Base-by-base conservation (phyloP, 139 green algal species). In the Haematococcus sp. region DNA sequence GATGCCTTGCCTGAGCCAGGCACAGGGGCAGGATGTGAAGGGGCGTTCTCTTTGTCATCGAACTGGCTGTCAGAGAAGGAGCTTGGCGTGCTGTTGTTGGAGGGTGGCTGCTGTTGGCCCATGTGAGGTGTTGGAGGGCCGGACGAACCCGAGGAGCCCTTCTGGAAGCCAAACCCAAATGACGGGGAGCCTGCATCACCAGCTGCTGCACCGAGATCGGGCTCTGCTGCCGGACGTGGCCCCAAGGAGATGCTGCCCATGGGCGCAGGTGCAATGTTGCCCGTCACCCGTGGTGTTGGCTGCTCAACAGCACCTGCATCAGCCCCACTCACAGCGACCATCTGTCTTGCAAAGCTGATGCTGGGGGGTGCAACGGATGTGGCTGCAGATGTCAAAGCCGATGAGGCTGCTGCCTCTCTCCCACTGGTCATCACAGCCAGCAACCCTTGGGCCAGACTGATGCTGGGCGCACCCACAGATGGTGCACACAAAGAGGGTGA, bases 21-120 rank as follows among this genome's bases (percentile, higher is more conserved):
- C 22, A n/a, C 23, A 22, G 40, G 58, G 11, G 58, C 58, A 40
- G 58, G n/a, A n/a, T n/a, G 23, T 65, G 58, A 33, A 11, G n/a
- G n/a, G 2, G 58, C 58, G 11, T 65, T 65, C n/a, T 65, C 58
- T 34, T 65, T 65, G 58, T 65, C 58, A 65, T 65, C 58, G 34
- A 65, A 65, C n/a, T 33, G 23, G 25, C 58, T 65, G n/a, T 65
- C 58, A 2, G n/a, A 15, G 25, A 65, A 65, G n/a, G 58, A 65
- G 58, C n/a, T 65, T 22, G 58, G 58, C 2, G 58, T 65, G 58
- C 58, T 65, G 58, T 30, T 33, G 58, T 28, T 30, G 25, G 58
- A 65, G 58, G 3, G n/a, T 33, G 17, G 58, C 58, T 65, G 58
- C 58, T 40, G n/a, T 9, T 65, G 25, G 52, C 52, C 52, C 52